These are phyloP conservation scores for Talaromyces sp. DNA, from an alignment of 2,329 filamentous ascomycete species.

Conservation along the genomic window DNA sequence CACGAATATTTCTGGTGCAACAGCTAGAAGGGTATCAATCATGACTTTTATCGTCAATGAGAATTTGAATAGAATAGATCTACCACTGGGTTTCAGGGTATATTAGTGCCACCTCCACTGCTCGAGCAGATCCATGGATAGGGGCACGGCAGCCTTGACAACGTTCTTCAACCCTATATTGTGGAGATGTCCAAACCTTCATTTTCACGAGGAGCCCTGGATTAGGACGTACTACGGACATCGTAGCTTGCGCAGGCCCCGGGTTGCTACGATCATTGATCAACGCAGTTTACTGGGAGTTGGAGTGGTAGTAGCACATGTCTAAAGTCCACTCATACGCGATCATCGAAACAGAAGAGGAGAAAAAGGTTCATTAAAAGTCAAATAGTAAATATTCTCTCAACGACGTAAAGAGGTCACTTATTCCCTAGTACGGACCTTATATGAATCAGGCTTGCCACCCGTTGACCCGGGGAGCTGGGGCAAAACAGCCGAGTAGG, in stretches of 20 bases:
- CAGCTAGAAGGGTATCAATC: not conserved
- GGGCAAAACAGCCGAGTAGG: not conserved
- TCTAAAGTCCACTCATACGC: not conserved
- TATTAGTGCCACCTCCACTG: not conserved
- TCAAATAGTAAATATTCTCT: not conserved
- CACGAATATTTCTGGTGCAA: not conserved
- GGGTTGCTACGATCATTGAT: not conserved
- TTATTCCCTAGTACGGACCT: not conserved
- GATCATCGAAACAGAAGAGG: not conserved
- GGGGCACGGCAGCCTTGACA: not conserved
- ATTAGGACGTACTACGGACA: no score
- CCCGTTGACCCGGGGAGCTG: not conserved
- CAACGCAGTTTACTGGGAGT: not conserved
- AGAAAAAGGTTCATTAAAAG: not conserved
- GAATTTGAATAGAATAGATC: not conserved
- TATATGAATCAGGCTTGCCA: not conserved
- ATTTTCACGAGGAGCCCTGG: not conserved
- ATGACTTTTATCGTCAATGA: not conserved
- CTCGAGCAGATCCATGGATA: not conserved
- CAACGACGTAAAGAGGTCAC: not conserved
- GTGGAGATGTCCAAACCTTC: not conserved
- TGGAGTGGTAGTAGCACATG: not conserved
- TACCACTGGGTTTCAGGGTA: not conserved
- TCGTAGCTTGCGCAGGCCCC: not conserved
- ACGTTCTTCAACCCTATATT: not conserved